Base-by-base conservation (phyloP, 148 eudicot species). In the Spergularia marina region DNA sequence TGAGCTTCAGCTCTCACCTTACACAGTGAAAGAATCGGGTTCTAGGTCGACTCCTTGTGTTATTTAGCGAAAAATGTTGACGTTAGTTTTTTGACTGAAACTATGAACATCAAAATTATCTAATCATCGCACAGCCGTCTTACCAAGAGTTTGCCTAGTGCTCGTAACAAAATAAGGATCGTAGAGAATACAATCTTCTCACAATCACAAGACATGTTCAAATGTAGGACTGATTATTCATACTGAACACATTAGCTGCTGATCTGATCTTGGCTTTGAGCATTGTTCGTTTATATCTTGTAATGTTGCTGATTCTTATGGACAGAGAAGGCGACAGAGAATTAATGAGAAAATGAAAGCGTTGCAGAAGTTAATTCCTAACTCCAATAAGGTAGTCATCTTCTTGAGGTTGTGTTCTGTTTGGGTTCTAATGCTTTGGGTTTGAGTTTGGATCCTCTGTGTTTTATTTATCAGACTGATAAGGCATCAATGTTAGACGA, bases 401-500 rank as follows among this genome's bases (percentile, higher is more conserved):
- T 59, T 57, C 17, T 55, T 57, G 64, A 39, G 30, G 30, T 10
- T 34, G 16, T 5, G 25, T 44, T 23, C 5, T 23, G 14, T 62
- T 49, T 47, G 36, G 5, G 0, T 44, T 44, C 49, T 44, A 20
- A 25, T 53, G 20, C 30, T 11, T 20, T 20, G 21, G 34, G 71
- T n/a, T 68, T 47, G 23, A 20, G 21, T 47, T 74, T 15, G 49
- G 8, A 39, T 67, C 17, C 2, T 39, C 17, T 9, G 20, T 72
- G 13, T 68, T 78, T 67, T 68, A 57, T 80, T 13, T 77, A 15
- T 40, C 84, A 92, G 97, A 92, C 97, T 5, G 96, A 92, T 74
- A 92, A 92, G 87, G 97, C 97, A 55, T 92, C 97, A 11, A 90
- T 92, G 97, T 83, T 92, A 85, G 97, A 92, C 81, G 97, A 92